Evolutionary conservation across 2,329 filamentous ascomycete species (phyloP), one percentile per base, ranked within the genome.

Genomic region (Delphinella strobiligena): DNA sequence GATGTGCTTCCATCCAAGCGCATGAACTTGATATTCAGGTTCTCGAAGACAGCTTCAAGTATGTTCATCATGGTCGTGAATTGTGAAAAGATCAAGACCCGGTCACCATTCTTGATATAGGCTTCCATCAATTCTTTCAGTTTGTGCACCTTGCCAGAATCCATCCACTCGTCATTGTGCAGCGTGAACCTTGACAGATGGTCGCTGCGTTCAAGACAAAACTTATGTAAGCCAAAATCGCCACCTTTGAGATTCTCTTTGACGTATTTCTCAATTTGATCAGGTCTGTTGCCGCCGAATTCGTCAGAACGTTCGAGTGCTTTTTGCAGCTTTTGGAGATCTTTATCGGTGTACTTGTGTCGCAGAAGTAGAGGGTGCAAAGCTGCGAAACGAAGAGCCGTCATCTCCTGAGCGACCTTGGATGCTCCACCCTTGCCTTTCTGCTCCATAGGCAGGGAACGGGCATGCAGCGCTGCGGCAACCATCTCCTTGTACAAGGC

Each of bases 31-130:
- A 96, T 80, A 19, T 71, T 69, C 12, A 83, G 69, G 0, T 76
- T 76, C 36, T 82, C 75, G 8, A 98, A 69, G 0, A 93, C 85
- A 51, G 84, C 78, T 47, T 87, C 80, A 1, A 98, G 69, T 41
- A 98, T 87, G 59, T 95, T 83, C 61, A 96, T 82, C 40, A 94
- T 80, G 48, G 85, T 80, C 5, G 85, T 85, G 59, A 96, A 98
- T 51, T 94, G 87, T 34, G 82, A 93, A 63, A 98, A 98, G 17
- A 98, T 77, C 2, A 98, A 71, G 1, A 84, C 80, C 3, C 89
- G 80, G 56, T 95, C 88, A 3, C 88, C 89, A 38, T 86, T 87
- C 44, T 72, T 64, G 48, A 80, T 79, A 61, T 86, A 95, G 11
- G 71, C 62, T 9, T 69, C 66, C 1, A 98, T 69, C 10, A 98